Conservation (phyloP, 2,329 filamentous ascomycete genomes). For the Talaromyces sp. region DNA sequence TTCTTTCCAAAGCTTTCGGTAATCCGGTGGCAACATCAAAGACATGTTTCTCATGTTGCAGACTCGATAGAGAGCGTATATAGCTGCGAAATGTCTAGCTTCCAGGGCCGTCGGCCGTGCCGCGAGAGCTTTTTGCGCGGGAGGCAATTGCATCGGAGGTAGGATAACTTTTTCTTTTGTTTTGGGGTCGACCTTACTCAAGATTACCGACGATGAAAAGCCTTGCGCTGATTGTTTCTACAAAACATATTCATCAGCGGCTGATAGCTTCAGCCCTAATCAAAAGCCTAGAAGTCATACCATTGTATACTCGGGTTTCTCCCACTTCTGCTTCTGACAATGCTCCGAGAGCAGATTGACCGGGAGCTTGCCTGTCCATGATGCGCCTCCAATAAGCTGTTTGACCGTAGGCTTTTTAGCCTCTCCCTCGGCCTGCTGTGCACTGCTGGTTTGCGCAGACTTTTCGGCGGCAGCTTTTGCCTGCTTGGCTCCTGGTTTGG, state of each 20-base stretch:
- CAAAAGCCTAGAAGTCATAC: constrained; percentile 39
- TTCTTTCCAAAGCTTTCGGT: constrained; percentile 84
- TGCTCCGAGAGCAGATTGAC: constrained; percentile 91
- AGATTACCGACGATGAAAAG: constrained; percentile 74
- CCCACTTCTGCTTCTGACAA: constrained; percentile 94
- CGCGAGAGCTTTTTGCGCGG: constrained; percentile 70
- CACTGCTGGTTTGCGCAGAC: constrained; percentile 31
- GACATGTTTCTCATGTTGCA: constrained; percentile 95
- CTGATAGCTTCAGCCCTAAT: not conserved
- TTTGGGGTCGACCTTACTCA: constrained; percentile 71
- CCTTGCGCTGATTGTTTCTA: constrained; percentile 65
- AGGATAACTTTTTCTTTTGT: constrained; percentile 72
- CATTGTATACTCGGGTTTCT: constrained; percentile 86
- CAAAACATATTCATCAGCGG: not conserved
- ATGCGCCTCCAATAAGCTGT: constrained; percentile 87
- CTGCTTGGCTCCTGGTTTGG: constrained; percentile 40
- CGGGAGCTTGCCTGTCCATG: constrained; percentile 95
- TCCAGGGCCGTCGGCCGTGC: constrained; percentile 77
- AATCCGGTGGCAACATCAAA: constrained; percentile 86
- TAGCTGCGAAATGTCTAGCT: constrained; percentile 87
- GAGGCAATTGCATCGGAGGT: constrained; percentile 77
- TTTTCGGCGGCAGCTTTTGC: constrained; percentile 39
- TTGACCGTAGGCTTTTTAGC: constrained; percentile 59
- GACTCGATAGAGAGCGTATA: constrained; percentile 85
- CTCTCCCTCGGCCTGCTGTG: constrained; percentile 35